These are phyloP conservation scores for Pseudogymnoascus sp. DNA, from an alignment of 2,329 filamentous ascomycete genomes.

Conservation along the genomic window DNA sequence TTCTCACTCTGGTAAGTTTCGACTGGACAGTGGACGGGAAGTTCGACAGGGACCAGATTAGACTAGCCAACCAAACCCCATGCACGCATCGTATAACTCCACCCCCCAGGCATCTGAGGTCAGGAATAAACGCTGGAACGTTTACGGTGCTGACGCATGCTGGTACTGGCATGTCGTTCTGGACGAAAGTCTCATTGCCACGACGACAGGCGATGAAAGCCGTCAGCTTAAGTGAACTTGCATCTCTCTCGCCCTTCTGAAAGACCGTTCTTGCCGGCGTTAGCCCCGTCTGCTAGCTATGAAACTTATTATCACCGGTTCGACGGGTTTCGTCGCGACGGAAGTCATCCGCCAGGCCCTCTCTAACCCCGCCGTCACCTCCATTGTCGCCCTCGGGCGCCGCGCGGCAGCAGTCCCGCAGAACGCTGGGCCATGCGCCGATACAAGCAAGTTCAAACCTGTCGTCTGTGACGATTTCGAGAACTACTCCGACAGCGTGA, in stretches of 20 bases:
- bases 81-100: background rate
- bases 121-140: background rate
- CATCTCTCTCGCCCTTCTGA: background rate
- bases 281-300: conserved; percentile 18
- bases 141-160: background rate
- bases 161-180: background rate
- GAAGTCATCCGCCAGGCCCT: conserved; percentile 32
- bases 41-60: background rate
- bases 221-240: background rate
- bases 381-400: conserved; percentile 27
- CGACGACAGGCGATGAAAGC: background rate
- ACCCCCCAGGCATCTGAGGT: background rate
- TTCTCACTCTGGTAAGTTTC: background rate
- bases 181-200: background rate
- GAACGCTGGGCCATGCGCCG: conserved; percentile 6
- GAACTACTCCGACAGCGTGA: conserved; percentile 28
- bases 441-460: conserved; percentile 27
- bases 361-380: conserved; percentile 23
- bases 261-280: background rate
- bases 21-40: no score
- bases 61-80: background rate
- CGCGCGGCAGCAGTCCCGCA: conserved; percentile 15
- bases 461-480: conserved; percentile 29
- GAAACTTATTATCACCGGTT: conserved; percentile 32
- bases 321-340: conserved; percentile 30